phyloP scores from a whole-genome alignment of 2,329 filamentous ascomycete genomes.

The Penicillium sp. region DNA sequence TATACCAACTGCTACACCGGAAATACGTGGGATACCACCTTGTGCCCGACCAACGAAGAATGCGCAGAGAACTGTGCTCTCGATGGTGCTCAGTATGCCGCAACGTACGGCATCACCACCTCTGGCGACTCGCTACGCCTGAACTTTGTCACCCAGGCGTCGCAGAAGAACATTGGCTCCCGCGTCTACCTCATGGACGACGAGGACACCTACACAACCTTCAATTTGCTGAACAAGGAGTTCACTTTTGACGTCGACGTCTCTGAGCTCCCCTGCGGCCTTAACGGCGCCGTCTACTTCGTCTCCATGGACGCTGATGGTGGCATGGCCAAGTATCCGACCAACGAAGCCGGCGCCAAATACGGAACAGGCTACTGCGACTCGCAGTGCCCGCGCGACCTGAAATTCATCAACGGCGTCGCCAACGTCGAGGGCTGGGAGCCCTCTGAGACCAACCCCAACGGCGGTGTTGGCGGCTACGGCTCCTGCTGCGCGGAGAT shows the following conservation, averaged over 20 bases:
- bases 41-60: conserved; percentile 54
- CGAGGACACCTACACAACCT: conserved; percentile 67
- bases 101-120: conserved; percentile 59
- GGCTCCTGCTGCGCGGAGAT: conserved; percentile 72
- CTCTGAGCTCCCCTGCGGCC: conserved; percentile 68
- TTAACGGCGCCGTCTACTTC: conserved; percentile 74
- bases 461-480: conserved; percentile 57
- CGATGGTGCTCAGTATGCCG: conserved; percentile 60
- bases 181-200: conserved; percentile 69
- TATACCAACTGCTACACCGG: conserved; percentile 64
- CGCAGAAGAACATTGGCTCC: conserved; percentile 48
- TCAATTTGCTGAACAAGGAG: conserved; percentile 69
- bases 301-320: conserved; percentile 66
- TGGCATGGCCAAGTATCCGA: conserved; percentile 56
- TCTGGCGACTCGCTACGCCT: conserved; percentile 55
- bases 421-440: conserved; percentile 62
- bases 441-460: conserved; percentile 58
- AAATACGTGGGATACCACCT: conserved; percentile 55
- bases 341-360: conserved; percentile 62
- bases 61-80: conserved; percentile 63
- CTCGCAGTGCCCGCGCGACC: conserved; percentile 60
- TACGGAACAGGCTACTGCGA: conserved; percentile 70
- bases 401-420: conserved; percentile 53
- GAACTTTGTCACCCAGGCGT: conserved; percentile 51
- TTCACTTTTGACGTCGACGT: conserved; percentile 76